Percentiles rank a stretch among this genome's conserved stretches.
Evolutionary conservation across 257 asterid genomes (phyloP).

Genomic region (Jacaranda copaia): DNA sequence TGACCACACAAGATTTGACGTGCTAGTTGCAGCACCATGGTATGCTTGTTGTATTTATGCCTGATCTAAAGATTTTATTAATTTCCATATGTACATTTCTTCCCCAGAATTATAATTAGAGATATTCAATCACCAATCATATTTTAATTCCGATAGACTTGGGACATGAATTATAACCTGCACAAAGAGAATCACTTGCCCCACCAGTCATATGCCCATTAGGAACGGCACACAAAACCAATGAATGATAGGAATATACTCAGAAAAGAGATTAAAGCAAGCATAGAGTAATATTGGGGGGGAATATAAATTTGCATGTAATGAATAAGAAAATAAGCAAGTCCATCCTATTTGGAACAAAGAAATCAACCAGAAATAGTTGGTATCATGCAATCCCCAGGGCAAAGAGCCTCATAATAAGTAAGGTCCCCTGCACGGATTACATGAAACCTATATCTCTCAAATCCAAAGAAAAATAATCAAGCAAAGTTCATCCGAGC

Average conservation of each 20-base stretch:
- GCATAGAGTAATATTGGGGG: too few relatives aligned
- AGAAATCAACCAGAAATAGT: conserved; percentile 21
- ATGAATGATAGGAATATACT: too few relatives aligned
- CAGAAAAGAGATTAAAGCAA: too few relatives aligned
- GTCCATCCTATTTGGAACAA: background rate
- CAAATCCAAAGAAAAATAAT: background rate
- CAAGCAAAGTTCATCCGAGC: background rate
- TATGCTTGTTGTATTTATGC: background rate
- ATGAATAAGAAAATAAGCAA: background rate
- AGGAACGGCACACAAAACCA: background rate
- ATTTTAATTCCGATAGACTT: background rate
- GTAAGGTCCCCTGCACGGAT: conserved; percentile 1
- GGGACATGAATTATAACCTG: background rate
- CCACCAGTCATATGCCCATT: background rate
- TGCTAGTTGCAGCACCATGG: background rate
- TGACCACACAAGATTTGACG: background rate
- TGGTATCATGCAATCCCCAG: conserved; percentile 3
- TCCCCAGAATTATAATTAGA: background rate
- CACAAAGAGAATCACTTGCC: background rate
- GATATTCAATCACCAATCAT: background rate
- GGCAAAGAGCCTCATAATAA: background rate
- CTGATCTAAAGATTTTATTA: background rate
- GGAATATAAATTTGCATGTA: background rate
- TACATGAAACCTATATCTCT: background rate
- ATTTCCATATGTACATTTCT: background rate